Evolutionary conservation across 1,284 basidiomycete genomes (phyloP).

Genomic region (Ustilago crameri): DNA sequence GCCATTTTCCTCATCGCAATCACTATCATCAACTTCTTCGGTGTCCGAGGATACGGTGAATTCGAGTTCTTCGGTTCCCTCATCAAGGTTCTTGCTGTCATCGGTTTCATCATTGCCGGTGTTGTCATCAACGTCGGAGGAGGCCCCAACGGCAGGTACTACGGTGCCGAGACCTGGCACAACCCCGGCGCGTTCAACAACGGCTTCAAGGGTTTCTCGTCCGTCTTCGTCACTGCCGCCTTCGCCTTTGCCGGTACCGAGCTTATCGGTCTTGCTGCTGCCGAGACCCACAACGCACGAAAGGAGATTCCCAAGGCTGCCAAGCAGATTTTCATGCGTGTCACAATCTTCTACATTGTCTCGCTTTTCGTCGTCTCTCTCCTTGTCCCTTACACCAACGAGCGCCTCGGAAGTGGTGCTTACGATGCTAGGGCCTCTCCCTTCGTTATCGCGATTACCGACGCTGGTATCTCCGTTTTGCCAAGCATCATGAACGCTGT

Average conservation of each 20-base stretch:
- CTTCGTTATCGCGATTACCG: conserved; percentile 71
- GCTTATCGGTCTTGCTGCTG: conserved; percentile 76
- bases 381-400: conserved; percentile 68
- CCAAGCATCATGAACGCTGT: conserved; percentile 71
- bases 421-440: conserved; percentile 70
- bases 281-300: conserved; percentile 73
- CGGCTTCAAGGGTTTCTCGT: conserved; percentile 65
- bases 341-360: conserved; percentile 72
- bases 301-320: conserved; percentile 71
- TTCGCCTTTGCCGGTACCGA: conserved; percentile 66
- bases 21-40: conserved; percentile 63
- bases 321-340: conserved; percentile 70
- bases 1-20: conserved; percentile 57
- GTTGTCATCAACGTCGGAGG: conserved; percentile 65
- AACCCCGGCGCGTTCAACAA: conserved; percentile 64
- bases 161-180: conserved; percentile 60
- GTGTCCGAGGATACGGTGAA: conserved; percentile 65
- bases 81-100: conserved; percentile 64
- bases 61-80: conserved; percentile 61
- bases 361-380: conserved; percentile 75
- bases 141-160: conserved; percentile 51
- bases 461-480: conserved; percentile 69
- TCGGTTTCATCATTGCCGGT: conserved; percentile 65
- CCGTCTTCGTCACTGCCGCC: conserved; percentile 64
- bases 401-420: conserved; percentile 56